phyloP scores from a whole-genome alignment of 805 yeast species.

The Millerozyma miso region DNA sequence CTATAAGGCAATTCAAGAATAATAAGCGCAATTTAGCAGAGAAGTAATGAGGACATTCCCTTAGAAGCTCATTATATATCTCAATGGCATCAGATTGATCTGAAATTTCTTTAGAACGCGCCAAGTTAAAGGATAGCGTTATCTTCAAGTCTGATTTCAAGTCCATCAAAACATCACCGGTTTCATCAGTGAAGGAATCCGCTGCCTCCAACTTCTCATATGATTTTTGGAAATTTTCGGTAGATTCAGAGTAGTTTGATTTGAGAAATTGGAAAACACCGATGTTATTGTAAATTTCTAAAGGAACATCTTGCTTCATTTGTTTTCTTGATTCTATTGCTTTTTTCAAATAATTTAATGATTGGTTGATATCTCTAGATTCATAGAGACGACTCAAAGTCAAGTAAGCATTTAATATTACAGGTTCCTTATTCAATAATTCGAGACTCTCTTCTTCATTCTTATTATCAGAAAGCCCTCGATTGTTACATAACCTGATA shows the following conservation, averaged over 20 bases:
- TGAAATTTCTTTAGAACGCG: conserved; percentile 62
- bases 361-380: conserved; percentile 56
- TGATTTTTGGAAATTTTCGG: conserved; percentile 51
- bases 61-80: conserved; percentile 54
- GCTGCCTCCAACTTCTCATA: conserved; percentile 29
- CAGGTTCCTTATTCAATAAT: conserved; percentile 46
- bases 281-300: conserved; percentile 71
- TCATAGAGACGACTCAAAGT: conserved; percentile 71
- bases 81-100: conserved; percentile 35
- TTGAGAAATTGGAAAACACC: conserved; percentile 77
- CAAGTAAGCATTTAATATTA: conserved; percentile 60
- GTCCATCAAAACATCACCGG: conserved; percentile 26
- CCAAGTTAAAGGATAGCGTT: conserved; percentile 58
- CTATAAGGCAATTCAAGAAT: conserved; percentile 52
- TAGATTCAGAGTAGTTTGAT: conserved; percentile 56
- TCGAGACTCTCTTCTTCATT: conserved; percentile 16
- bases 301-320: conserved; percentile 43
- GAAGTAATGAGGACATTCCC: conserved; percentile 61
- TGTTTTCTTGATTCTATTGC: conserved; percentile 51
- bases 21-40: conserved; percentile 72
- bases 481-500: conserved; percentile 54
- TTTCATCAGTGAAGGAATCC: conserved; percentile 35
- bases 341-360: conserved; percentile 58
- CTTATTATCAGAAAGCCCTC: conserved; percentile 24
- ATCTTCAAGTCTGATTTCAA: conserved; percentile 26